Evolutionary conservation across 2,329 filamentous ascomycete species (phyloP).

Genomic region (Orbilia quercus): DNA sequence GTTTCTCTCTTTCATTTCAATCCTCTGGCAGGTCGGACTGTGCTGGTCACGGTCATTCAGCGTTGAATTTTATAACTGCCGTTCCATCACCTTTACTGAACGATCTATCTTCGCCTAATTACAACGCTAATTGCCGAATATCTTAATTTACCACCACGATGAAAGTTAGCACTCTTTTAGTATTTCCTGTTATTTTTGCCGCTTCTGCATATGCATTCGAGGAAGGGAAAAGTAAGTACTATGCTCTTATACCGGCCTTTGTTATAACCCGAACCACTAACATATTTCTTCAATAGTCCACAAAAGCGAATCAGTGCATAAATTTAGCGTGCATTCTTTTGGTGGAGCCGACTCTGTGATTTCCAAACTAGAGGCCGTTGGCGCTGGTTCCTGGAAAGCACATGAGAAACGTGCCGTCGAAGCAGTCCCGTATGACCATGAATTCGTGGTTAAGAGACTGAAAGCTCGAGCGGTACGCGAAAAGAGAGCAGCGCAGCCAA

Average conservation of each 20-base stretch:
- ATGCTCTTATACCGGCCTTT: background rate
- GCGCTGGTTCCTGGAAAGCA: background rate
- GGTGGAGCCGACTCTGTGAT: background rate
- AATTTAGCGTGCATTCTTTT: background rate
- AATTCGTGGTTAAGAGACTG: background rate
- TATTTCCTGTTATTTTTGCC: conserved; percentile 9
- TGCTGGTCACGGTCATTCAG: conserved; percentile 12
- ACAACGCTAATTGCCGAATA: background rate
- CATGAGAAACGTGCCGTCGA: background rate
- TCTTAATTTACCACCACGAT: conserved; percentile 6
- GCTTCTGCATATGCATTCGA: conserved; percentile 5
- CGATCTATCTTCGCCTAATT: no score
- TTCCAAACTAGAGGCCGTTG: background rate
- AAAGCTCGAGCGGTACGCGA: background rate
- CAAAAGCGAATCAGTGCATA: background rate
- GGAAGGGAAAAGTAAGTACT: background rate
- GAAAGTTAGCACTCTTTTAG: conserved; percentile 19
- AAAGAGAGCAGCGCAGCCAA: background rate
- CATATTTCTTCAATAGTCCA: background rate
- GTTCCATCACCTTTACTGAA: no score
- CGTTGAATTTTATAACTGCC: background rate
- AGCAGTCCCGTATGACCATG: background rate
- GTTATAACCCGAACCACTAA: background rate
- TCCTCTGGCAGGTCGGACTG: conserved; percentile 17
- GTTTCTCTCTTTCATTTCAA: background rate